Evolutionary conservation across 2,329 filamentous ascomycete species (phyloP), one percentile per base, ranked within the genome.

Genomic region (Acephala macrosclerotiorum): DNA sequence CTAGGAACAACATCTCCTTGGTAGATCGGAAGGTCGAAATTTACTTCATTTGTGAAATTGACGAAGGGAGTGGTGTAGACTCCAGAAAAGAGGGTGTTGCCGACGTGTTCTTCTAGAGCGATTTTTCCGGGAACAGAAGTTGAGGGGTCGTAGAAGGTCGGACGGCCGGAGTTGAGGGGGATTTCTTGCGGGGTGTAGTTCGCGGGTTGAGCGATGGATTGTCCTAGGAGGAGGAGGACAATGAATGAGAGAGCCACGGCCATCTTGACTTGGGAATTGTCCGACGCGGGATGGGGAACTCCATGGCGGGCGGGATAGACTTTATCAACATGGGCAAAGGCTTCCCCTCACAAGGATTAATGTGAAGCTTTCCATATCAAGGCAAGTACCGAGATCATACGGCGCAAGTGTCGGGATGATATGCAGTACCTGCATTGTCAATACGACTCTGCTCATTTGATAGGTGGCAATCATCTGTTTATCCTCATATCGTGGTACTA

Each of bases 71-170:
- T 61, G 7, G 63, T 68, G 49, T 53, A 61, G 4, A 36, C 35
- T 2, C 38, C 60, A 22, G 7, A 33, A 40, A 66, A 64, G 16
- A 64, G 38, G 33, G 25, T 20, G 18, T 36, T 66, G 11, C 57
- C 58, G 14, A 68, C 58, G 22, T 61, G 60, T 62, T 68, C 66
- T 62, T 68, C 66, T 1, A 68, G 42, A 4, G 58, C 64, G 26
- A 66, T 64, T 33, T 68, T 68, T 12, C 66, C 66, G 18, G 61
- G 45, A 16, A 66, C 26, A 1, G 65, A 64, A 8, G 53, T 29
- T 9, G 57, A 53, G 9, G 26, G 57, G 9, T 61, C 57, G 40
- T 61, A 64, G 61, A 66, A 66, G 3, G 65, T 64, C 12, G 61
- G 61, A 16, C 64, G 65, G 8, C 65, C 61, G 20, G 57, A 64